phyloP scores from a whole-genome alignment of 164 flowering plant species.

The Vitis riparia region DNA sequence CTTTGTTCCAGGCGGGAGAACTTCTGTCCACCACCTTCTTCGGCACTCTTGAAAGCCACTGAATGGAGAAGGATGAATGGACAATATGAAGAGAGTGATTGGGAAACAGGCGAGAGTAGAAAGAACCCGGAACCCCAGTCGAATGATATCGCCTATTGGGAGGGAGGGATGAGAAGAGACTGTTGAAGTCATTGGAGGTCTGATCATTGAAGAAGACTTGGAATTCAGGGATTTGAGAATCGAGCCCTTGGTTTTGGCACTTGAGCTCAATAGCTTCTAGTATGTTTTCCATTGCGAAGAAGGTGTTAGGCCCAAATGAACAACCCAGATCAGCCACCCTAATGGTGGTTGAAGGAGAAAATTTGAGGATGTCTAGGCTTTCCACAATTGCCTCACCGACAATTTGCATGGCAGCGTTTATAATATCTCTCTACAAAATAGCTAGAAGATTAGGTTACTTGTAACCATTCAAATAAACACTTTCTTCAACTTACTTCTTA shows the following conservation, averaged over 20 bases:
- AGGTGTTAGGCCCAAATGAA: conserved; percentile 22
- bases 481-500: no score
- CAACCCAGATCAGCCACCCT: conserved; percentile 20
- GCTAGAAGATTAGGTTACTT: background rate
- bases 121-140: conserved; percentile 22
- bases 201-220: conserved; percentile 27
- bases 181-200: conserved; percentile 18
- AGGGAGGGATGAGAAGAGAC: conserved; percentile 19
- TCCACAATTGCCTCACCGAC: background rate
- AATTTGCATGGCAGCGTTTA: conserved; percentile 7
- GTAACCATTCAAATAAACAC: no score
- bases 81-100: conserved; percentile 12
- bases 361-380: conserved; percentile 3
- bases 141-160: conserved; percentile 8
- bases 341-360: background rate
- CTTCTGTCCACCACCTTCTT: conserved; percentile 1
- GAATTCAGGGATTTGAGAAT: background rate
- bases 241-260: background rate
- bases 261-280: conserved; percentile 13
- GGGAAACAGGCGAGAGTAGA: conserved; percentile 18
- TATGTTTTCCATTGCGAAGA: conserved; percentile 12
- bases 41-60: conserved; percentile 17
- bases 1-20: conserved; percentile 18
- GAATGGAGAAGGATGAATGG: conserved; percentile 9
- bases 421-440: background rate